A percentile compares a stretch with the other conserved stretches of the same genome.
Evolutionary conservation across 129 eudicot genomes (phyloP).

Genomic region (Helichrysum umbraculigerum): DNA sequence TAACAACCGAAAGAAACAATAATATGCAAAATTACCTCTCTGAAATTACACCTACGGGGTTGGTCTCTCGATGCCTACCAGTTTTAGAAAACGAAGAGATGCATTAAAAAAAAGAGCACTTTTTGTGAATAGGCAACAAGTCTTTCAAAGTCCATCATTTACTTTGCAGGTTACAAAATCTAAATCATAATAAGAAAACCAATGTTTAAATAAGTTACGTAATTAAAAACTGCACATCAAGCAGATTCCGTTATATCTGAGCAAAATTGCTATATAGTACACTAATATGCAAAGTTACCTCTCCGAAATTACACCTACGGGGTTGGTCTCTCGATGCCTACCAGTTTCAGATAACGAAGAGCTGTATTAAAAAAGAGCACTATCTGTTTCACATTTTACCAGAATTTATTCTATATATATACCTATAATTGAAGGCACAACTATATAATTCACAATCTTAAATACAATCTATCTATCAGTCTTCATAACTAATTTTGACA

Average conservation of each 20-base stretch:
- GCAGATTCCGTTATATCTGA: neutral
- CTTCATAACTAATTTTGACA: neutral
- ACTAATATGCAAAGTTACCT: neutral
- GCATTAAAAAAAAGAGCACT: too few relatives aligned
- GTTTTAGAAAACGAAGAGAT: too few relatives aligned
- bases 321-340: neutral
- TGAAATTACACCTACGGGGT: too few relatives aligned
- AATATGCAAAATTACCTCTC: neutral
- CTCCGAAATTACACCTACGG: neutral
- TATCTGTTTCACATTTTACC: neutral
- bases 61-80: too few relatives aligned
- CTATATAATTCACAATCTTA: neutral
- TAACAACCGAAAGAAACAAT: neutral
- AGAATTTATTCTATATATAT: neutral
- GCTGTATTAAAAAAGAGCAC: neutral
- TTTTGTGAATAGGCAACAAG: neutral
- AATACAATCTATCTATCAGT: neutral
- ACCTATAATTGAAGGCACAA: neutral
- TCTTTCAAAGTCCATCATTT: neutral
- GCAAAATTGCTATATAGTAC: neutral
- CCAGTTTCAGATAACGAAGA: neutral
- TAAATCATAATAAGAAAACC: neutral
- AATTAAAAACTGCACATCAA: neutral
- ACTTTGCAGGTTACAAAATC: neutral
- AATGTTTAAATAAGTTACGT: neutral